Evolutionary conservation across 78 protist species (phyloP).

Genomic region (Guillardia theta): DNA sequence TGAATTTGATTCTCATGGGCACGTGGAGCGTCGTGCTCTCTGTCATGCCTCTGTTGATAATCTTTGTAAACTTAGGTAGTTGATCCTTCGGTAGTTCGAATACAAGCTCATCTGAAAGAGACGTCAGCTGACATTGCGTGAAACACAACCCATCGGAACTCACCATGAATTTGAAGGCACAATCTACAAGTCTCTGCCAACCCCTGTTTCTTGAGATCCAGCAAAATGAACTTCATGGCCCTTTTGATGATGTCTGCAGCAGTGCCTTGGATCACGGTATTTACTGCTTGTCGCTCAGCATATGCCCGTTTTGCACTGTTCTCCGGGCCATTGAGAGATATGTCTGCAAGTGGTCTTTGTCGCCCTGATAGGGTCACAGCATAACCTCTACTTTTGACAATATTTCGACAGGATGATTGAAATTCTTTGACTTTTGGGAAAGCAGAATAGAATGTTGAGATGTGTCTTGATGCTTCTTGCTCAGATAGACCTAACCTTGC

Average conservation of each 20-base stretch:
- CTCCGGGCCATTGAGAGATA: background rate
- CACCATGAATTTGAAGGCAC: conserved; percentile 17
- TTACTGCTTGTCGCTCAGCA: conserved; percentile 31
- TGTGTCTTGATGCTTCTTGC: background rate
- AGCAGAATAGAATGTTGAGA: background rate
- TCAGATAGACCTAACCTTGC: background rate
- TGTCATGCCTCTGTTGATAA: background rate
- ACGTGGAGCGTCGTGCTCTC: background rate
- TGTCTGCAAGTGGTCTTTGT: background rate
- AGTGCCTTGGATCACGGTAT: background rate
- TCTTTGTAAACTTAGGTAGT: background rate
- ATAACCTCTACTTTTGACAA: background rate
- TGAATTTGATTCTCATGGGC: background rate
- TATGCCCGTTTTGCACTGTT: background rate
- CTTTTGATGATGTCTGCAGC: background rate
- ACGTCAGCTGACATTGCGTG: background rate
- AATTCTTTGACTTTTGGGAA: background rate
- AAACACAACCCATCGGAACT: background rate
- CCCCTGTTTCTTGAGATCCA: background rate
- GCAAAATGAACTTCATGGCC: background rate
- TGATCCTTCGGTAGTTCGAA: background rate
- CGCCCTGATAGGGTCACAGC: background rate
- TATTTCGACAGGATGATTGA: background rate
- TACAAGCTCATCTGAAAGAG: background rate
- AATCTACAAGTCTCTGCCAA: background rate